Conservation (phyloP, 352 stramenopile genomes). For the Phytophthora pseudosyringae region DNA sequence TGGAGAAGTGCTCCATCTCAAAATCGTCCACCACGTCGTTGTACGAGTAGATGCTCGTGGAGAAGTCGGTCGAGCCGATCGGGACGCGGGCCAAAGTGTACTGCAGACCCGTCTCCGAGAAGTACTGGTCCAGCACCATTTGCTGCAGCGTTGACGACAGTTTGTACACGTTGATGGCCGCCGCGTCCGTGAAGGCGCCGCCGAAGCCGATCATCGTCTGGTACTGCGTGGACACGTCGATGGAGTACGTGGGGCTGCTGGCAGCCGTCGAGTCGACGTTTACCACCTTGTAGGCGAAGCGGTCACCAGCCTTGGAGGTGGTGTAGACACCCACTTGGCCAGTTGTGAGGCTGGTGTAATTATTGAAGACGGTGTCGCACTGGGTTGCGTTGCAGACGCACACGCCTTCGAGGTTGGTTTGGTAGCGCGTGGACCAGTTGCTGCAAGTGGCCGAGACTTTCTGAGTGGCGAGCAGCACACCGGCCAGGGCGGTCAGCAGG, state of each 20-base stretch:
- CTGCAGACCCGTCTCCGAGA: slow-evolving; percentile 67
- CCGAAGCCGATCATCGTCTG: slow-evolving; percentile 90
- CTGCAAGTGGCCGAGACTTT: slow-evolving; percentile 31
- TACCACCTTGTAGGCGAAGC: slow-evolving; percentile 46
- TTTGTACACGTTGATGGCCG: slow-evolving; percentile 85
- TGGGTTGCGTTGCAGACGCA: slow-evolving; percentile 59
- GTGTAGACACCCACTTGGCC: slow-evolving; percentile 55
- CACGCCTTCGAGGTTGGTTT: slow-evolving; percentile 53
- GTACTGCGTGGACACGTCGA: slow-evolving; percentile 62
- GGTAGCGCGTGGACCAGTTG: slow-evolving; percentile 53
- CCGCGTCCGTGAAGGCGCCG: slow-evolving; percentile 89
- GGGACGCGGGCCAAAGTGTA: slow-evolving; percentile 87
- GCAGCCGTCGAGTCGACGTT: slow-evolving; percentile 31
- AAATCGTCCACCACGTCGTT: slow-evolving; percentile 78
- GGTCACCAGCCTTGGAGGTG: slow-evolving; percentile 55
- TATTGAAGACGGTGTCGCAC: slow-evolving; percentile 61
- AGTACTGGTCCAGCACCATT: slow-evolving; percentile 83
- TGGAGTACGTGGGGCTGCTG: slow-evolving; percentile 47
- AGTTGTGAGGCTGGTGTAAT: slow-evolving; percentile 45
- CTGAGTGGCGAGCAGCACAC: slow-evolving; percentile 14
- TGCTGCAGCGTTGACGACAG: slow-evolving; percentile 63
- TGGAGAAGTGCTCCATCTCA: slow-evolving; percentile 82
- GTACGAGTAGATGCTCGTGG: slow-evolving; percentile 85
- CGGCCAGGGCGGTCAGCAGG: slow-evolving; percentile 3
- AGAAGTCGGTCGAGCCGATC: slow-evolving; percentile 91